Evolutionary conservation across 257 asterid genomes (phyloP).

Genomic region (Echium plantagineum): DNA sequence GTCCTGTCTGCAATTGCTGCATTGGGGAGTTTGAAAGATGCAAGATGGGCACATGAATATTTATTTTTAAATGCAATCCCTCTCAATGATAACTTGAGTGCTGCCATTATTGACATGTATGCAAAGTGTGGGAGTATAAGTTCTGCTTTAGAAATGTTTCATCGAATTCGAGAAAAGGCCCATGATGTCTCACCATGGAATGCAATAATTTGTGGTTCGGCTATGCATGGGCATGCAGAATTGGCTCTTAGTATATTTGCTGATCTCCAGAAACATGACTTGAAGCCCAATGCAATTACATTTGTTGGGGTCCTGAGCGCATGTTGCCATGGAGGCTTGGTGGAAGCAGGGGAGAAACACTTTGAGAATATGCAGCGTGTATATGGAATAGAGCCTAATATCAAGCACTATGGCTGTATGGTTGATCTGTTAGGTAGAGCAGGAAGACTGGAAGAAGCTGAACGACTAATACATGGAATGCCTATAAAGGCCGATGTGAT

Average conservation of each 20-base stretch:
- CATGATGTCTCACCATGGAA: conserved; percentile 77
- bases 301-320: conserved; percentile 78
- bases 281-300: conserved; percentile 52
- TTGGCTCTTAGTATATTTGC: conserved; percentile 47
- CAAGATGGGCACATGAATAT: conserved; percentile 67
- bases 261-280: conserved; percentile 37
- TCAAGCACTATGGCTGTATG: conserved; percentile 91
- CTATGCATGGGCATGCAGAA: conserved; percentile 80
- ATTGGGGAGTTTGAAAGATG: conserved; percentile 56
- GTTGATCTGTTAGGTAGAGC: conserved; percentile 84
- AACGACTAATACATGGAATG: conserved; percentile 49
- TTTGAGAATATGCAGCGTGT: conserved; percentile 50
- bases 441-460: conserved; percentile 72
- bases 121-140: conserved; percentile 76
- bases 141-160: conserved; percentile 48
- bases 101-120: conserved; percentile 87
- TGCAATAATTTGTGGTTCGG: conserved; percentile 80
- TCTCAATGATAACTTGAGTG: conserved; percentile 54
- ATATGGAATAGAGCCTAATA: conserved; percentile 49
- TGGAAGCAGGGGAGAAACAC: conserved; percentile 60
- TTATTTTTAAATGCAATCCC: conserved; percentile 40
- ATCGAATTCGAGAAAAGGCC: conserved; percentile 37
- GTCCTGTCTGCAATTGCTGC: conserved; percentile 71
- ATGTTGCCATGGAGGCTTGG: conserved; percentile 90
- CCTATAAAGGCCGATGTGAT: conserved; percentile 78